Conservation (phyloP, 257 asterid genomes). For the Petunia secreta region DNA sequence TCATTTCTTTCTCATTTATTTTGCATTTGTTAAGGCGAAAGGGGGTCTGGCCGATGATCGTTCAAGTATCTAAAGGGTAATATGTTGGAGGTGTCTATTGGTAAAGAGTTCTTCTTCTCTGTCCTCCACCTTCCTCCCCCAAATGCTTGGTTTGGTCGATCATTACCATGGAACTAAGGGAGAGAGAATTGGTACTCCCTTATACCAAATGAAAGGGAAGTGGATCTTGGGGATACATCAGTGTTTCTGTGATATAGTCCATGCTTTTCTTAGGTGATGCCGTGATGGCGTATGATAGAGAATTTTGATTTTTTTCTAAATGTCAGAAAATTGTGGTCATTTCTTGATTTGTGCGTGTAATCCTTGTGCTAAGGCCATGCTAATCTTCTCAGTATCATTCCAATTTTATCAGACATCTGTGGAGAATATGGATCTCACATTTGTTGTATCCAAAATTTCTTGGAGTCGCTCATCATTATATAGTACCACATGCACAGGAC, state of each 20-base stretch:
- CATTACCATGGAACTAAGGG: background rate
- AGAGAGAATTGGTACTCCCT: background rate
- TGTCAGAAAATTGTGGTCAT: background rate
- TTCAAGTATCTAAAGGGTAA: background rate
- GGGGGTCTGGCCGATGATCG: background rate
- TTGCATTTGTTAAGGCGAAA: background rate
- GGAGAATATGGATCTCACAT: background rate
- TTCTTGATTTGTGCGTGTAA: background rate
- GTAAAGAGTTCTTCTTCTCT: background rate
- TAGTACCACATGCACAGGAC: background rate
- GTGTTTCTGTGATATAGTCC: background rate
- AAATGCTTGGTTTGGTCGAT: background rate
- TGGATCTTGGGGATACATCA: background rate
- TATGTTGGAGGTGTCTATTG: background rate
- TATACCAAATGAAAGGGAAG: background rate
- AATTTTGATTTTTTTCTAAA: too few relatives aligned
- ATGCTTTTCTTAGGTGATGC: background rate
- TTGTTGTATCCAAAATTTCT: background rate
- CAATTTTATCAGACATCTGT: background rate
- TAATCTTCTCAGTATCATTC: background rate
- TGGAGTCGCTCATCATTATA: slow-evolving; percentile 9
- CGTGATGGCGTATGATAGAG: background rate
- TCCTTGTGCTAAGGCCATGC: background rate
- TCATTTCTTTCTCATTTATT: background rate
- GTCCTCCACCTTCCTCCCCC: background rate